Evolutionary conservation across 1,139 yeast genomes (phyloP).

Genomic region (Meyerozyma sp.): DNA sequence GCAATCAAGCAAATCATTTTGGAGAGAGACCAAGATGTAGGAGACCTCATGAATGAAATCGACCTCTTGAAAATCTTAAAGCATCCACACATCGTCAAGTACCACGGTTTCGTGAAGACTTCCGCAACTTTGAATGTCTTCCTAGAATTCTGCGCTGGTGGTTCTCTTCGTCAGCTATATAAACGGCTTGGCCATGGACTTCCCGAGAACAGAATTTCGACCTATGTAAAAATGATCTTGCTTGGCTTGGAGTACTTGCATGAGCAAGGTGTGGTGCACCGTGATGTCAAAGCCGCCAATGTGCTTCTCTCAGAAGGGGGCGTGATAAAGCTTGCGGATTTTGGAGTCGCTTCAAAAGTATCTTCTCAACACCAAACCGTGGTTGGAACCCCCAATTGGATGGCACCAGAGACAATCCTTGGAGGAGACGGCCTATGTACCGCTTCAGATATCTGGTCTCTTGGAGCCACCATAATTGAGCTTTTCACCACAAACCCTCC

Average conservation of each 20-base stretch:
- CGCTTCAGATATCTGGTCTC: slow-evolving; percentile 88
- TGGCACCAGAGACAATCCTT: slow-evolving; percentile 77
- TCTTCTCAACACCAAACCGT: slow-evolving; percentile 36
- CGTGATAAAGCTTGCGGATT: slow-evolving; percentile 67
- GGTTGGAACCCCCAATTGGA: slow-evolving; percentile 79
- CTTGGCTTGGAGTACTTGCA: slow-evolving; percentile 68
- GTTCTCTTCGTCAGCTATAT: slow-evolving; percentile 71
- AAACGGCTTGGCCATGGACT: slow-evolving; percentile 48
- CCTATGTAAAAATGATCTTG: slow-evolving; percentile 65
- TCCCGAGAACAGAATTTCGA: slow-evolving; percentile 56
- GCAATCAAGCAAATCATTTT: slow-evolving; percentile 82
- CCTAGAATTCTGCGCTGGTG: slow-evolving; percentile 74
- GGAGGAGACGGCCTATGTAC: slow-evolving; percentile 84
- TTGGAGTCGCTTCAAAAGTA: slow-evolving; percentile 68
- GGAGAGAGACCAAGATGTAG: slow-evolving; percentile 39
- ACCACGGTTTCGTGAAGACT: slow-evolving; percentile 81
- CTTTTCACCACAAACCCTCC: slow-evolving; percentile 86
- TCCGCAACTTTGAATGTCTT: slow-evolving; percentile 64
- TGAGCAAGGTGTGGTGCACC: slow-evolving; percentile 67
- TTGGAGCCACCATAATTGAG: slow-evolving; percentile 91
- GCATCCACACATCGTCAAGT: slow-evolving; percentile 84
- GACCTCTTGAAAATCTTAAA: slow-evolving; percentile 75
- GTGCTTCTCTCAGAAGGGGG: slow-evolving; percentile 58
- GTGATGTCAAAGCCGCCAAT: slow-evolving; percentile 79
- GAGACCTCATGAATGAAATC: slow-evolving; percentile 73